These are phyloP conservation scores for Caryopteris hybrid DNA, from an alignment of 305 asterid genomes.

Conservation along the genomic window DNA sequence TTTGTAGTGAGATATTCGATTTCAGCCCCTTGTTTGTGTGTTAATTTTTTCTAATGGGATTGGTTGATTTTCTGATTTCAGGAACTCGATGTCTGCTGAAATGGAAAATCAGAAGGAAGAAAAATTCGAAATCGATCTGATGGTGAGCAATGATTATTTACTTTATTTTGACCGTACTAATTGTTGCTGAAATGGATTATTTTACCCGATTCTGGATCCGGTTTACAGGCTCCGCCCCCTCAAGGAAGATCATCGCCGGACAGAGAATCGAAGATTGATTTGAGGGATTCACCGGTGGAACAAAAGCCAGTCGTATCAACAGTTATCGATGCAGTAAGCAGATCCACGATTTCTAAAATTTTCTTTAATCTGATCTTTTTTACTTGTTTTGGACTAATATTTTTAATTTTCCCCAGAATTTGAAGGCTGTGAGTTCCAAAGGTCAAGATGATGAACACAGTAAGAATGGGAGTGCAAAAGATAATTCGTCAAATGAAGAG, in stretches of 20 bases:
- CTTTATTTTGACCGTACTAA: not conserved
- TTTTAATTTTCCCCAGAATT: slow-evolving; percentile 24
- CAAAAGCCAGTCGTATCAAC: slow-evolving; percentile 40
- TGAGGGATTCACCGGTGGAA: slow-evolving; percentile 29
- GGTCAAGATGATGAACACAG: slow-evolving; percentile 38
- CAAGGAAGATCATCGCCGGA: slow-evolving; percentile 60
- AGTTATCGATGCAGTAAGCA: slow-evolving; percentile 35
- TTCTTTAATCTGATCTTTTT: not conserved
- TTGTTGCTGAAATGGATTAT: not conserved
- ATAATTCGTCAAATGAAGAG: slow-evolving; percentile 28
- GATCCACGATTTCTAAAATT: not conserved
- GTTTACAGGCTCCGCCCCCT: slow-evolving; percentile 88
- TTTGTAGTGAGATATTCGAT: not conserved
- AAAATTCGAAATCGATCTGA: slow-evolving; percentile 56
- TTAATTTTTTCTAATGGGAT: not conserved
- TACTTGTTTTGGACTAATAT: not conserved
- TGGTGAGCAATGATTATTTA: slow-evolving; percentile 33
- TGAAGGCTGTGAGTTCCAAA: slow-evolving; percentile 21
- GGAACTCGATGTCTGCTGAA: slow-evolving; percentile 26
- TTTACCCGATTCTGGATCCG: slow-evolving; percentile 7
- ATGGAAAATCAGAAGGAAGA: slow-evolving; percentile 36
- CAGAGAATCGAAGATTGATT: slow-evolving; percentile 37
- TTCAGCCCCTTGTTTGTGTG: not conserved
- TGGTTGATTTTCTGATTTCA: slow-evolving; percentile 18
- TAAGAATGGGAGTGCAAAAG: slow-evolving; percentile 29